Percentiles rank a stretch among this genome's conserved stretches.
These are phyloP conservation scores for Amylocystis lapponica DNA, from an alignment of 768 basidiomycete genomes.

Conservation along the genomic window DNA sequence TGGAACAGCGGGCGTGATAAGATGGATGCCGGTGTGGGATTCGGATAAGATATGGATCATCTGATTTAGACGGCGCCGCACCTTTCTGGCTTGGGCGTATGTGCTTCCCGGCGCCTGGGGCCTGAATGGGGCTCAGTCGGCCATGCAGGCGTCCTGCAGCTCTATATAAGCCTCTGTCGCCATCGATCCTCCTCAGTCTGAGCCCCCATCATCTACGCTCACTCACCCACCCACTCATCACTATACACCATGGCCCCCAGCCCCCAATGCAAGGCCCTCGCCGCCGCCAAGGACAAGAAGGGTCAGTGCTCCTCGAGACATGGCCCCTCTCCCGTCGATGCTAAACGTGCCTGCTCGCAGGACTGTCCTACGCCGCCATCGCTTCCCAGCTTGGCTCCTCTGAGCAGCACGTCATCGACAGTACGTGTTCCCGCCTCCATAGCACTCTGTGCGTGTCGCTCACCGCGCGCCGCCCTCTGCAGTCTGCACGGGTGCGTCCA, in stretches of 20 bases:
- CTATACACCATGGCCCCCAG: slow-evolving; percentile 38
- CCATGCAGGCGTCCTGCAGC: too few relatives aligned
- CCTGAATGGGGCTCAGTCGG: too few relatives aligned
- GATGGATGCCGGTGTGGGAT: too few relatives aligned
- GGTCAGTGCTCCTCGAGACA: slow-evolving; percentile 31
- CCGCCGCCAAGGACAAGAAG: slow-evolving; percentile 40
- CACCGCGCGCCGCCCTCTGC: background rate
- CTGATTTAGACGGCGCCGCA: too few relatives aligned
- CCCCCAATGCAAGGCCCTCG: slow-evolving; percentile 55
- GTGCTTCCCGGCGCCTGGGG: too few relatives aligned
- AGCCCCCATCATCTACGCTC: background rate
- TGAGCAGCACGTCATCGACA: slow-evolving; percentile 45
- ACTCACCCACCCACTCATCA: background rate
- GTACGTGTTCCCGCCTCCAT: slow-evolving; percentile 31
- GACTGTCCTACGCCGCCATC: slow-evolving; percentile 42
- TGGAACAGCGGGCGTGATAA: too few relatives aligned
- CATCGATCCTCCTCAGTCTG: background rate
- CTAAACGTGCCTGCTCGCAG: slow-evolving; percentile 24
- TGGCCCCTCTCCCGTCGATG: background rate
- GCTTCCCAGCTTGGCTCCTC: slow-evolving; percentile 37
- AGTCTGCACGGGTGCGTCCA: slow-evolving; percentile 23
- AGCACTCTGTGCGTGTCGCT: background rate
- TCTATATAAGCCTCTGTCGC: slow-evolving; percentile 9
- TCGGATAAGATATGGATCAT: background rate
- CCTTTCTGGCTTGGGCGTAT: too few relatives aligned